Evolutionary conservation across 257 asterid genomes (phyloP), one percentile per base, ranked within the genome.

Genomic region (Ballota nigra): DNA sequence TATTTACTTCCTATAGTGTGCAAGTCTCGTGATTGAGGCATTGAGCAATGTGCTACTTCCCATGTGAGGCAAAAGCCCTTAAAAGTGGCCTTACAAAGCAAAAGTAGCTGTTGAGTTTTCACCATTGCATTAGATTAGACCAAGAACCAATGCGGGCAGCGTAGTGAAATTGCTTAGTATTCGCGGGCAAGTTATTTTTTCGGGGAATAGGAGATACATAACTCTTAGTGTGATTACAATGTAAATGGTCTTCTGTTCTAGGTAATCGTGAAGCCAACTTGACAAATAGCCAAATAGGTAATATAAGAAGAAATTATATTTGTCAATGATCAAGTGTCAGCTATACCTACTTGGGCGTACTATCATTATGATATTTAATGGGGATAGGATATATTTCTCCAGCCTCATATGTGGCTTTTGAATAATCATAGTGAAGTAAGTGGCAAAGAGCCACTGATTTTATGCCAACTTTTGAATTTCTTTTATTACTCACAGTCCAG

Each of bases 191-290:
- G 56, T 31, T 22, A 26, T 31, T 53, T 16, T 51, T 24, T 38
- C 40, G 7, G 20, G 62, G 60, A 67, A 75, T 58, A 68, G 41
- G 70, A 75, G 68, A 23, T 20, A 57, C 31, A n/a, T 18, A 22
- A 4, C 45, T 58, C 26, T 12, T 63, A 62, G 19, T 59, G 40
- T 53, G 36, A 60, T 56, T 74, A 16, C 29, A 8, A 18, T 57
- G 55, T 70, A 8, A 43, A 53, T 29, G 28, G 63, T 43, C 36
- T 63, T 52, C 47, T 23, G 13, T 19, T 64, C n/a, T n/a, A n/a
- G n/a, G n/a, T n/a, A n/a, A n/a, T 49, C 64, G 4, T 49, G 66
- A 65, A 23, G 62, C 23, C 56, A 57, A n/a, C n/a, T n/a, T n/a
- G n/a, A n/a, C n/a, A 20, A 59, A 23, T 29, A 55, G 61, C 38